Base-by-base conservation (phyloP, 2,329 filamentous ascomycete genomes). In the Penicillium thymicola region DNA sequence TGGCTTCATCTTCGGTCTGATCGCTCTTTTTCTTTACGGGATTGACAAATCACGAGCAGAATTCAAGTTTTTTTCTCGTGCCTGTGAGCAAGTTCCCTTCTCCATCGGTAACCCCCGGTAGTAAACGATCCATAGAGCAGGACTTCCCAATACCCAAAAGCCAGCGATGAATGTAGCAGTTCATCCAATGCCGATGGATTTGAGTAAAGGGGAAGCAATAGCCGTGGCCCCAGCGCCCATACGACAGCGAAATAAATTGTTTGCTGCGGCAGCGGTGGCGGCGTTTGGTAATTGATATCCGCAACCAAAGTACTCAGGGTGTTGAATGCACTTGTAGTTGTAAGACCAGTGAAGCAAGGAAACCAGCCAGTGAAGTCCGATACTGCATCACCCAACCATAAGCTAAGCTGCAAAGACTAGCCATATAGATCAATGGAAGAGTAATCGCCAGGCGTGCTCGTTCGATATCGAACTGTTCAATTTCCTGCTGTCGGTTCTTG, bases 401-500 rank as follows among this genome's bases (percentile, higher is more conserved):
- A 0, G 65, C 61, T 16, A 76, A 61, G 6, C 75, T 60, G 9
- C 65, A 55, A 10, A 66, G 37, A 28, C 61, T 56, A 1, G 62
- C 61, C 3, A 65, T 5, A 37, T 70, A 72, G 0, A 72, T 58
- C 8, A 73, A 55, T 2, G 72, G 70, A 5, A 76, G 57, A 0
- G 66, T 67, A 13, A 76, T 62, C 21, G 68, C 55, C 7, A 76
- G 59, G 2, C 75, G 65, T 0, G 72, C 72, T 44, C 60, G 67
- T 51, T 78, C 82, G 42, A 85, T 78, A 0, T 81, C 78, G 55
- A 84, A 84, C 28, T 77, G 64, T 5, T 67, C 67, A n/a, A 85
- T 71, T 55, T 85, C 78, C 53, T 81, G 76, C 27, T 81, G 65
- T 14, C 84, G 83, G 49, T 67, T 68, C 23, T 61, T 62, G 16